These are phyloP conservation scores for Aspergillus puulaauensis DNA, from an alignment of 2,329 filamentous ascomycete genomes.

Conservation along the genomic window DNA sequence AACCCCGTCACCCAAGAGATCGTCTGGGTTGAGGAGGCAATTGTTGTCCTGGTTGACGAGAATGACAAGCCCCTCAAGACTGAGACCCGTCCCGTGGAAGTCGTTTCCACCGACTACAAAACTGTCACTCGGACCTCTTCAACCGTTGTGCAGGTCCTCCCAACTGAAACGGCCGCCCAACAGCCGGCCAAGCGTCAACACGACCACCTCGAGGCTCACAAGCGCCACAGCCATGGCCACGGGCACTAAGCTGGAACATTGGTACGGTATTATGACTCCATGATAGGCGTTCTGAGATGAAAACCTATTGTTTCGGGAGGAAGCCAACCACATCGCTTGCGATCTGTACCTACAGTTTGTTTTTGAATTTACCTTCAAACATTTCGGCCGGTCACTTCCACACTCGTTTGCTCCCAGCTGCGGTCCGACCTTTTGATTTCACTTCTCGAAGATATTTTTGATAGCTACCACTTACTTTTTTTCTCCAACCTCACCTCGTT, in stretches of 20 bases:
- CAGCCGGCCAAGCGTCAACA: slow-evolving; percentile 18
- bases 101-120: slow-evolving; percentile 24
- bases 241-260: slow-evolving; percentile 10
- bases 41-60: slow-evolving; percentile 28
- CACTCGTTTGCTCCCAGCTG: slow-evolving; percentile 1
- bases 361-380: slow-evolving; percentile 2
- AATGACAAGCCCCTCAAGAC: slow-evolving; percentile 27
- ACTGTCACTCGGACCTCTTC: slow-evolving; percentile 24
- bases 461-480: slow-evolving; percentile 6
- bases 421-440: slow-evolving; percentile 6
- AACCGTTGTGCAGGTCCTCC: slow-evolving; percentile 21
- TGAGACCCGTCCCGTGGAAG: slow-evolving; percentile 20
- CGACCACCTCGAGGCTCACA: slow-evolving; percentile 21
- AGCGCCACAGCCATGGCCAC: slow-evolving; percentile 26
- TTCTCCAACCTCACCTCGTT: not conserved
- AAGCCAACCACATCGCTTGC: not conserved
- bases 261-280: slow-evolving; percentile 8
- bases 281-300: slow-evolving; percentile 6
- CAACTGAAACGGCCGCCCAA: slow-evolving; percentile 16
- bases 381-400: not conserved
- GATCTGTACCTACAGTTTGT: not conserved
- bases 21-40: slow-evolving; percentile 31
- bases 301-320: not conserved
- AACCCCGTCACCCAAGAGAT: slow-evolving; percentile 26
- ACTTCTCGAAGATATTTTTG: slow-evolving; percentile 10